These are phyloP conservation scores for Streptanthus diversifolius DNA, from an alignment of 345 rosid genomes.

Conservation along the genomic window DNA sequence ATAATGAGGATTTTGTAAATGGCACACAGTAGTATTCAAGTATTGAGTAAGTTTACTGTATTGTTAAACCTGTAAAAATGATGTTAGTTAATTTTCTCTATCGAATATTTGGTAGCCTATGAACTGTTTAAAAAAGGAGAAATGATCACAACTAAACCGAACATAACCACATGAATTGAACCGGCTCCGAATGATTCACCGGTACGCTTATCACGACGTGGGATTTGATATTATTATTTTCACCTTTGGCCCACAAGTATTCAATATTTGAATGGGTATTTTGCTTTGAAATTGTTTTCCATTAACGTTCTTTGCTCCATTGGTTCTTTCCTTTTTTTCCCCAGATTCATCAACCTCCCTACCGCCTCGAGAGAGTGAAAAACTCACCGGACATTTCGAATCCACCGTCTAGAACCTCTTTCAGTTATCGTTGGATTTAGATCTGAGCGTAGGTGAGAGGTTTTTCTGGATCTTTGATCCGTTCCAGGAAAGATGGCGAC, in stretches of 20 bases:
- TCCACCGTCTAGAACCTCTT: slow-evolving; percentile 2
- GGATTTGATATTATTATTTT: slow-evolving; percentile 2
- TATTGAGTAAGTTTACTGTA: neutral
- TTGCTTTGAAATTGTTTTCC: neutral
- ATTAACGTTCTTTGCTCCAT: slow-evolving; percentile 5
- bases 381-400: slow-evolving; percentile 16
- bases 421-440: slow-evolving; percentile 16
- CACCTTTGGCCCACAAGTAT: neutral
- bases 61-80: too few species aligned
- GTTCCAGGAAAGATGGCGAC: slow-evolving; percentile 66
- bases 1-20: neutral
- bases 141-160: neutral
- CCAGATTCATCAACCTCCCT: slow-evolving; percentile 26
- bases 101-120: too few species aligned
- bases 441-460: slow-evolving; percentile 22
- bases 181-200: slow-evolving; percentile 10
- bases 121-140: too few species aligned
- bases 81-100: too few species aligned
- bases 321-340: neutral
- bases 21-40: neutral
- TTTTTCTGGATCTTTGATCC: slow-evolving; percentile 25
- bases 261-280: neutral
- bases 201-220: slow-evolving; percentile 8
- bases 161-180: neutral
- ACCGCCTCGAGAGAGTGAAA: neutral